Percentiles rank a stretch among this genome's conserved stretches.
phyloP scores from a whole-genome alignment of 805 yeast genomes.

The Yarrowia keelungensis region DNA sequence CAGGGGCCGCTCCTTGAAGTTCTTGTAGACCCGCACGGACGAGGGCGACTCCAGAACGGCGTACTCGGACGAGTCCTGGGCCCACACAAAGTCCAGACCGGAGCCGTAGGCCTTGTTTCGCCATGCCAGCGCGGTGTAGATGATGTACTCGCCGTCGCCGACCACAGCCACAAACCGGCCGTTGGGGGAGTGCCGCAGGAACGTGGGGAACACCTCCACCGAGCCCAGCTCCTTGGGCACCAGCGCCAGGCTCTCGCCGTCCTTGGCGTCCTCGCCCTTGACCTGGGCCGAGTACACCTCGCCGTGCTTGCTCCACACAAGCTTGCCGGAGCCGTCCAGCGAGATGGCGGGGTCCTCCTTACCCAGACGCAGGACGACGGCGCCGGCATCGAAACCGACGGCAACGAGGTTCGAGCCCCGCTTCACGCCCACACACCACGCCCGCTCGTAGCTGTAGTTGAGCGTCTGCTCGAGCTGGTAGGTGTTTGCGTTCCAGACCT shows the following conservation, averaged over 20 bases:
- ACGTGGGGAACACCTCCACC: slow-evolving; percentile 89
- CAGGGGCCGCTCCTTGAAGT: slow-evolving; percentile 78
- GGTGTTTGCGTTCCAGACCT: slow-evolving; percentile 94
- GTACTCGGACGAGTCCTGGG: slow-evolving; percentile 83
- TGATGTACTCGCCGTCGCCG: slow-evolving; percentile 97
- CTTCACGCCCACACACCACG: slow-evolving; percentile 89
- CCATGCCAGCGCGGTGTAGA: slow-evolving; percentile 98
- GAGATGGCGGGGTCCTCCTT: slow-evolving; percentile 93
- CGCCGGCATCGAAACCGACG: slow-evolving; percentile 94
- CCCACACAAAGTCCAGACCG: slow-evolving; percentile 94
- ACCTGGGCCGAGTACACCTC: slow-evolving; percentile 87
- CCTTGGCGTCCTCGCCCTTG: slow-evolving; percentile 73
- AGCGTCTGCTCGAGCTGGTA: slow-evolving; percentile 92
- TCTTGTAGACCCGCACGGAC: slow-evolving; percentile 73
- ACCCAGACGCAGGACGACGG: slow-evolving; percentile 86
- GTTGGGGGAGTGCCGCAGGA: slow-evolving; percentile 90
- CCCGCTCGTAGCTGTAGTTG: slow-evolving; percentile 91
- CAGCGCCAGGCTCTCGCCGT: slow-evolving; percentile 79
- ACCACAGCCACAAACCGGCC: slow-evolving; percentile 96
- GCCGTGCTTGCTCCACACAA: slow-evolving; percentile 88
- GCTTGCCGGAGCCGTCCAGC: slow-evolving; percentile 90
- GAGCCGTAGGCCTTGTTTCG: slow-evolving; percentile 92
- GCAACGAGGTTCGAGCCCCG: slow-evolving; percentile 81
- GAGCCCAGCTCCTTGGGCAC: slow-evolving; percentile 92
- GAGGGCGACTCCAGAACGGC: slow-evolving; percentile 79